Base-by-base conservation (phyloP, 78 protist genomes). In the Planoprotostelium fungivorum region DNA sequence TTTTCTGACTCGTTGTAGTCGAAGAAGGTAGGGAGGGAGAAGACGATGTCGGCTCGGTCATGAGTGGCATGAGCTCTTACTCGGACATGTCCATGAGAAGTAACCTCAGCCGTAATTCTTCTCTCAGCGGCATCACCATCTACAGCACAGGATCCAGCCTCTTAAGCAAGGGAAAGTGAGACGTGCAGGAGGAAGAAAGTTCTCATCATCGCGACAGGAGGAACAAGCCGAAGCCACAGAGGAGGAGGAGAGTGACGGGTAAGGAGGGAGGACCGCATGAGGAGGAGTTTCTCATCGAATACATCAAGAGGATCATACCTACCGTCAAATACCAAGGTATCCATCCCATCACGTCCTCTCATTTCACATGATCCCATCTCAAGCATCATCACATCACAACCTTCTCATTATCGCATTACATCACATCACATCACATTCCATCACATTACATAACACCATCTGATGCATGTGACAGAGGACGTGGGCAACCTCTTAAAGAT, bases 261-360 rank as follows among this genome's bases (percentile, higher is more conserved):
- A 92, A 92, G 34, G 94, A 92, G 85, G 94, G 94, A 63, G 38
- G 89, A 29, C 63, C 51, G 0, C 85, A 89, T 39, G 94, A 92
- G 85, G 94, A 92, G 9, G 94, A 92, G n/a, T 92, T 85, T 86
- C n/a, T 92, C 0, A 92, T 92, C 38, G 94, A 92, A 1, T 87
- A 85, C 9, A 85, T 92, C 93, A 88, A 89, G 38, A 92, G 90
- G 85, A 34, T 89, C n/a, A 89, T 92, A n/a, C 94, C 94, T 0
- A 29, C 90, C 0, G 23, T 31, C 0, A 0, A 87, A 1, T 83
- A 89, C 83, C 94, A 92, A 92, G 88, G 73, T 51, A 51, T n/a
- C n/a, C n/a, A n/a, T n/a, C n/a, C n/a, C n/a, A n/a, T n/a, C n/a
- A n/a, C n/a, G n/a, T n/a, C n/a, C n/a, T n/a, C n/a, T n/a, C n/a